Evolutionary conservation across 2,329 filamentous ascomycete species (phyloP), one percentile per base, ranked within the genome.

Genomic region (Pseudogymnoascus sp.): DNA sequence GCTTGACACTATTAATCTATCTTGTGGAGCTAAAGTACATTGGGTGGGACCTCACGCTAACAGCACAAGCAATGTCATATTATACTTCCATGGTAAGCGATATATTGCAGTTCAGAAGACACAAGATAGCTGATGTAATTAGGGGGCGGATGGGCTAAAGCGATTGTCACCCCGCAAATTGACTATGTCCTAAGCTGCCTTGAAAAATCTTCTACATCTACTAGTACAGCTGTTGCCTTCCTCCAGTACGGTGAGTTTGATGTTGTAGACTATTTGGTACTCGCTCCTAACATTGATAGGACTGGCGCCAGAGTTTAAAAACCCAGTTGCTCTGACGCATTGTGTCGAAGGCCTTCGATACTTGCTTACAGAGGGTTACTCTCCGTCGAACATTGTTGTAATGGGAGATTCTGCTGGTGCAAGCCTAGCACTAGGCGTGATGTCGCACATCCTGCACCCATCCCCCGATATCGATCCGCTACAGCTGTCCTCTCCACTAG

Each of bases 391-490:
- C 66, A 77, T 84, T 50, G 72, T 80, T 59, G 65, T 84, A 1
- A 76, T 72, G 11, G 81, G 82, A 29, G 81, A 84, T 70, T 83
- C 81, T 0, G 82, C 82, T 13, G 82, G 82, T 62, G 80, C 75
- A 15, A 81, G 82, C 64, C 71, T 83, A 2, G 69, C 73, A 9
- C 64, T 82, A 1, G 71, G 70, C 2, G 65, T 83, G 0, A 71
- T 83, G 3, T 79, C 78, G 0, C 81, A 83, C 68, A 71, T 83
- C 46, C 72, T 78, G 0, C 85, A 88, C 68, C 83, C 85, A 0
- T 84, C 86, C 65, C 37, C 37, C n/a, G 37, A n/a, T 17, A 17
- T 38, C 17, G 37, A 38, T 38, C 37, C 37, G 37, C 37, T 38
- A 38, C 37, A 17, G 13, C 15, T 38, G 15, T 38, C 37, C 37